phyloP scores from a whole-genome alignment of 192 early-diverging fungal species.

The Chytriomyces sp. region DNA sequence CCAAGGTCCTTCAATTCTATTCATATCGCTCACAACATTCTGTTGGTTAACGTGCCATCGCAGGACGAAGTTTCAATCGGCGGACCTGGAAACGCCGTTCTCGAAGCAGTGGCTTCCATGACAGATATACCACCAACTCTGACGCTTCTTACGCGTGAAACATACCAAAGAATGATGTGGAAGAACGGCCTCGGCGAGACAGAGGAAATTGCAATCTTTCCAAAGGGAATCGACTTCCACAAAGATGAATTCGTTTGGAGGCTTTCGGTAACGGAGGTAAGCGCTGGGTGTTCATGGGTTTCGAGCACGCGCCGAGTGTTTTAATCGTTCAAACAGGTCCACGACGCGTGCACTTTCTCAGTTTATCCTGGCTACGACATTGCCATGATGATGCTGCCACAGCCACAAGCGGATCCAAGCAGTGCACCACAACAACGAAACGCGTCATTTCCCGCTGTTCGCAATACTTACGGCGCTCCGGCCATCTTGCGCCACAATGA shows the following conservation, averaged over 20 bases:
- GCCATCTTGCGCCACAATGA: conserved; percentile 61
- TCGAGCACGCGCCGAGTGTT: neutral
- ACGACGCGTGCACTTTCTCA: conserved; percentile 56
- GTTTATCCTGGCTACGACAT: conserved; percentile 66
- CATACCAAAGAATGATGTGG: conserved; percentile 52
- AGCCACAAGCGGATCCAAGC: neutral
- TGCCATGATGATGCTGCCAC: conserved; percentile 45
- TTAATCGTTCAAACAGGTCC: neutral
- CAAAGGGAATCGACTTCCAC: conserved; percentile 46
- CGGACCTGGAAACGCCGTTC: conserved; percentile 11
- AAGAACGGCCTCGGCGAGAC: conserved; percentile 71
- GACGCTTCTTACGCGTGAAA: conserved; percentile 22
- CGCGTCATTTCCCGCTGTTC: conserved; percentile 2
- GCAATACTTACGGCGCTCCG: conserved; percentile 43
- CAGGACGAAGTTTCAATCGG: too few relatives aligned
- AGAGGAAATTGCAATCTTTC: conserved; percentile 61
- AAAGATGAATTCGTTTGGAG: conserved; percentile 66
- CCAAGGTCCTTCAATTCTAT: too few relatives aligned
- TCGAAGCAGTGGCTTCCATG: conserved; percentile 4
- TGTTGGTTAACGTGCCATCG: too few relatives aligned
- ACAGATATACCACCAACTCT: conserved; percentile 15
- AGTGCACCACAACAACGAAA: neutral
- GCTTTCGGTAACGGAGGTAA: conserved; percentile 46
- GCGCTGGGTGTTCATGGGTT: neutral
- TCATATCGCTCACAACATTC: too few relatives aligned